A percentile compares a stretch with the other conserved stretches of the same genome.
Evolutionary conservation across 2,329 filamentous ascomycete species (phyloP).

Genomic region (Diaporthe eres): DNA sequence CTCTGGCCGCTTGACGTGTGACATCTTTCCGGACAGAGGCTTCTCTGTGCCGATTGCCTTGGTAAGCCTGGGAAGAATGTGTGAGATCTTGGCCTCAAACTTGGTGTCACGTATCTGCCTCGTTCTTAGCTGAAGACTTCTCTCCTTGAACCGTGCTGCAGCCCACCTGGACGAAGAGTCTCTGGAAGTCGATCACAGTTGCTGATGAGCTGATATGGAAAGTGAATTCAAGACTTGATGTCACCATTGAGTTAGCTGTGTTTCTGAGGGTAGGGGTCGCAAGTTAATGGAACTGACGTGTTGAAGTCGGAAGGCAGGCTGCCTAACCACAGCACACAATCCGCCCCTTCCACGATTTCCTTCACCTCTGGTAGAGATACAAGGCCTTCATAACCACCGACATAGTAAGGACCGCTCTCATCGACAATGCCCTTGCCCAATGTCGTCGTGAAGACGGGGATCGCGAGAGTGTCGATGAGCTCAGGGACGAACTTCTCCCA

Average conservation of each 20-base stretch:
- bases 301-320: slow-evolving; percentile 42
- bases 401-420: slow-evolving; percentile 72
- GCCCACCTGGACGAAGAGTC: not conserved
- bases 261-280: not conserved
- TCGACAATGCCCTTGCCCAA: slow-evolving; percentile 77
- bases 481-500: slow-evolving; percentile 70
- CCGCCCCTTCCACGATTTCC: slow-evolving; percentile 36
- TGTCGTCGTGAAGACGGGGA: slow-evolving; percentile 75
- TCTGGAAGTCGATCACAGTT: slow-evolving; percentile 33
- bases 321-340: slow-evolving; percentile 43
- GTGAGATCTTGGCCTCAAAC: slow-evolving; percentile 43
- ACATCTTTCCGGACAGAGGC: not conserved
- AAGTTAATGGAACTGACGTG: slow-evolving; percentile 18
- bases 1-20: not conserved
- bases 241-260: not conserved
- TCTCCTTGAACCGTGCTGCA: not conserved
- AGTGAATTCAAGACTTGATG: not conserved
- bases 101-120: slow-evolving; percentile 41
- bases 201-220: slow-evolving; percentile 39
- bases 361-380: slow-evolving; percentile 57
- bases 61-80: slow-evolving; percentile 41
- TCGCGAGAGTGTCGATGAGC: slow-evolving; percentile 67
- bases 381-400: slow-evolving; percentile 74
- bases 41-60: slow-evolving; percentile 30
- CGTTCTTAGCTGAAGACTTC: not conserved